These are phyloP conservation scores for Trichopus zeylanicus DNA, from an alignment of 116 monocot species.

Conservation along the genomic window DNA sequence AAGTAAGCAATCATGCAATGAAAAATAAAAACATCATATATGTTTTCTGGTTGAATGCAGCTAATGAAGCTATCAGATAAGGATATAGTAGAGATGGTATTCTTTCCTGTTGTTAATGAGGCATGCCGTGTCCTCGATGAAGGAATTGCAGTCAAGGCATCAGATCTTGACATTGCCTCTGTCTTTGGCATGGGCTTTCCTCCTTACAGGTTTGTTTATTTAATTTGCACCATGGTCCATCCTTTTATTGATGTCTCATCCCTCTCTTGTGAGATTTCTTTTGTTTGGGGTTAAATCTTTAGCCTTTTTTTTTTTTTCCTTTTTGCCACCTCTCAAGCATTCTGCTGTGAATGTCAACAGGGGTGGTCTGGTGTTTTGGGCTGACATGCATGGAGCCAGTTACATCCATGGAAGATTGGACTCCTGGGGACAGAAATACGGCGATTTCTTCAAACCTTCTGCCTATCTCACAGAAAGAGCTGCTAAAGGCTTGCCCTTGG, in stretches of 20 bases:
- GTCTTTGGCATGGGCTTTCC: conserved; percentile 81
- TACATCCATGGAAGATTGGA: conserved; percentile 55
- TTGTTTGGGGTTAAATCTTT: too few relatives aligned
- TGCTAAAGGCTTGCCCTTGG: background rate
- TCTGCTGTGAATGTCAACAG: conserved; percentile 21
- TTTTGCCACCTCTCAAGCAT: background rate
- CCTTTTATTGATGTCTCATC: too few relatives aligned
- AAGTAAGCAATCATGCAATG: background rate
- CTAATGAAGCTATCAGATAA: conserved; percentile 4
- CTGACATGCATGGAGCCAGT: conserved; percentile 55
- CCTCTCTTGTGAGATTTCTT: too few relatives aligned
- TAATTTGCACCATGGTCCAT: background rate
- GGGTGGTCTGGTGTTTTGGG: conserved; percentile 79
- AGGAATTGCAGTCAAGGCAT: conserved; percentile 55
- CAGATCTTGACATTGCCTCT: conserved; percentile 67
- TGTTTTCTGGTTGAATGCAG: background rate
- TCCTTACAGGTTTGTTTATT: conserved; percentile 38
- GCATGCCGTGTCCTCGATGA: conserved; percentile 78
- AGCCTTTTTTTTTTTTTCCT: background rate
- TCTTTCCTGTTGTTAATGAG: conserved; percentile 79
- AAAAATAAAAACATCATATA: background rate
- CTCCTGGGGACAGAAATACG: conserved; percentile 37
- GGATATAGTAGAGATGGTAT: conserved; percentile 80
- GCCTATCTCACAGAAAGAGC: conserved; percentile 68
- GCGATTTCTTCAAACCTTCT: conserved; percentile 63